Evolutionary conservation across 2,329 filamentous ascomycete genomes (phyloP), one percentile per base, ranked within the genome.

Genomic region (Aspergillus sp.): DNA sequence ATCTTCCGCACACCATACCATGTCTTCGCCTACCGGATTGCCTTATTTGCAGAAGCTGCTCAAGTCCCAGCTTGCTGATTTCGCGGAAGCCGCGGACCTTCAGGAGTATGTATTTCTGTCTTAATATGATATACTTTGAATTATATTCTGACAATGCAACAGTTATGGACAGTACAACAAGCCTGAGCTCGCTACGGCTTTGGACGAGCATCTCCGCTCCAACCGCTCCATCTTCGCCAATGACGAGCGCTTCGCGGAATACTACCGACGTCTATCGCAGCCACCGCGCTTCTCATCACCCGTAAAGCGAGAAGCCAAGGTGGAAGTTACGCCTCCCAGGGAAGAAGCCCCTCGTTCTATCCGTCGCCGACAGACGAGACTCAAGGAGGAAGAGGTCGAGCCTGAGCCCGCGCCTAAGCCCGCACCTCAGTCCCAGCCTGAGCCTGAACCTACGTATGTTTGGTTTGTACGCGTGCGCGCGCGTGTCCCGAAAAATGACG

Each of bases 11-110:
- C 44, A 51, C 52, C 56, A 7, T 9, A 27, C 19, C 35, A 19
- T 10, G 30, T n/a, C 32, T 57, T 57, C 77, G 64, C 57, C 82
- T 49, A 70, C 71, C 57, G 71, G 70, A 54, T 81, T 85, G 62
- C 80, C 82, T 56, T 95, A 86, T 81, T 77, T 95, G 64, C 79
- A 83, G 67, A 78, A 79, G 66, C 86, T 93, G 77, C 85, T 86
- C 73, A 95, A 95, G 77, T 77, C 76, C 57, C 88, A 91, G 52
- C 79, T 95, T 44, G 67, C 81, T 56, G 84, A 87, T 50, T 75
- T 94, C 49, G 88, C 88, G 47, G 79, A 87, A 53, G 71, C 76
- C 37, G 77, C 86, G 49, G 85, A 85, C 46, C 73, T 91, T 43
- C 76, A 80, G 62, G 79, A 86, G 89, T 94, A 81, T 61, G 83